Percentiles rank a stretch among this genome's conserved stretches.
Conservation (phyloP, 2,329 filamentous ascomycete genomes). For the Beauveria sp. region DNA sequence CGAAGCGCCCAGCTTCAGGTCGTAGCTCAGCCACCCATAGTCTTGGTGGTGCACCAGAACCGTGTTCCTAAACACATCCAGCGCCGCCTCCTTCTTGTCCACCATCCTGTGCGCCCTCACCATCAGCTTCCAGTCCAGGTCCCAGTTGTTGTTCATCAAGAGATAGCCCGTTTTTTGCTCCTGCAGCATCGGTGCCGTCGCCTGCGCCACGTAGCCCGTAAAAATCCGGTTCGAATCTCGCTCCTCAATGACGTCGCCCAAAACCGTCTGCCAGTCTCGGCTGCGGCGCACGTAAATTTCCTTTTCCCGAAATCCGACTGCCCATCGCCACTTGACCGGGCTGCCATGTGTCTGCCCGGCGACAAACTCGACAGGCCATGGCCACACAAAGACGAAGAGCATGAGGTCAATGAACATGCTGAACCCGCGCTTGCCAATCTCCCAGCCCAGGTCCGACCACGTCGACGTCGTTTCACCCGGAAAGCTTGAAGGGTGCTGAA, state of each 20-base stretch:
- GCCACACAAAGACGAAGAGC: slow-evolving; percentile 59
- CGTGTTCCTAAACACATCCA: slow-evolving; percentile 63
- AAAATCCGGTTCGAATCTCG: slow-evolving; percentile 51
- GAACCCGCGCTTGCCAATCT: slow-evolving; percentile 51
- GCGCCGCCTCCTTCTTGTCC: slow-evolving; percentile 48
- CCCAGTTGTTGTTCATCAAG: slow-evolving; percentile 78
- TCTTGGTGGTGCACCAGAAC: slow-evolving; percentile 62
- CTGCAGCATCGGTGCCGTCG: slow-evolving; percentile 60
- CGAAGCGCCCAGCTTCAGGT: slow-evolving; percentile 50
- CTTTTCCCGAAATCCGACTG: slow-evolving; percentile 65
- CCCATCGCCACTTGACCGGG: slow-evolving; percentile 66
- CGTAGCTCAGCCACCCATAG: slow-evolving; percentile 55
- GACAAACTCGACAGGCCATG: slow-evolving; percentile 69
- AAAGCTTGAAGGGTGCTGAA: slow-evolving; percentile 56
- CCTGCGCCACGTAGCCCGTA: slow-evolving; percentile 55
- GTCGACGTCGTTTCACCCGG: slow-evolving; percentile 51
- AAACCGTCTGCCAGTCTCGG: slow-evolving; percentile 59
- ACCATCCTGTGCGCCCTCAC: slow-evolving; percentile 62
- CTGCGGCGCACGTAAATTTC: slow-evolving; percentile 79
- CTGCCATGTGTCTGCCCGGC: slow-evolving; percentile 48
- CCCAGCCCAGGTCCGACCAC: slow-evolving; percentile 47
- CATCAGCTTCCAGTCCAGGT: slow-evolving; percentile 81
- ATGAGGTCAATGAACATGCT: slow-evolving; percentile 69
- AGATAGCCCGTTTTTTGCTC: slow-evolving; percentile 79
- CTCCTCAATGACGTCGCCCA: slow-evolving; percentile 47